A percentile compares a stretch with the other conserved stretches of the same genome.
Conservation (phyloP, 257 asterid species). For the Anisodus tanguticus region DNA sequence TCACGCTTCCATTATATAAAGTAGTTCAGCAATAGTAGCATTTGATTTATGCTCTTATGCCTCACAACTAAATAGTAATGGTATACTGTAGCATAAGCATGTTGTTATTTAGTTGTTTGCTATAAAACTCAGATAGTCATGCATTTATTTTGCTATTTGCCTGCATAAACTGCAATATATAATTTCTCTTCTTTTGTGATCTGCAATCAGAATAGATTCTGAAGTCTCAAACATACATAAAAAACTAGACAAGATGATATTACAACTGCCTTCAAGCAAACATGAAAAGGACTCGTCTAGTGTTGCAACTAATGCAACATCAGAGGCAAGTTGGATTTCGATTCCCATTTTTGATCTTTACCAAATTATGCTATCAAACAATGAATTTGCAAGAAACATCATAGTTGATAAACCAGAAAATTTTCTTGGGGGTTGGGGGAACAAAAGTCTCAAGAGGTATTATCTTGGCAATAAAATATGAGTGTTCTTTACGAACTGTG, state of each 20-base stretch:
- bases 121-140: neutral
- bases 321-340: conserved; percentile 62
- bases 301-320: conserved; percentile 44
- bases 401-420: conserved; percentile 9
- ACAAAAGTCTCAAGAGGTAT: neutral
- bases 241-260: conserved; percentile 60
- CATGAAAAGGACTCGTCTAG: conserved; percentile 45
- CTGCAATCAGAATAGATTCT: conserved; percentile 96
- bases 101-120: neutral
- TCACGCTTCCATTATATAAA: neutral
- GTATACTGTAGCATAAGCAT: neutral
- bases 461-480: neutral
- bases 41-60: neutral
- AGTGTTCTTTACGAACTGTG: neutral
- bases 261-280: conserved; percentile 51
- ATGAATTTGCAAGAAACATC: conserved; percentile 23
- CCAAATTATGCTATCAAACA: conserved; percentile 22
- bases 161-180: conserved; percentile 42
- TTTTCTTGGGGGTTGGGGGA: neutral
- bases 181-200: conserved; percentile 54
- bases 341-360: conserved; percentile 11
- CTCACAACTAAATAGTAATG: conserved; percentile 23
- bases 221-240: conserved; percentile 76
- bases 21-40: conserved; percentile 9
- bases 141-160: conserved; percentile 28